These are phyloP conservation scores for Medicago arabica DNA, from an alignment of 306 rosid species.

Conservation along the genomic window DNA sequence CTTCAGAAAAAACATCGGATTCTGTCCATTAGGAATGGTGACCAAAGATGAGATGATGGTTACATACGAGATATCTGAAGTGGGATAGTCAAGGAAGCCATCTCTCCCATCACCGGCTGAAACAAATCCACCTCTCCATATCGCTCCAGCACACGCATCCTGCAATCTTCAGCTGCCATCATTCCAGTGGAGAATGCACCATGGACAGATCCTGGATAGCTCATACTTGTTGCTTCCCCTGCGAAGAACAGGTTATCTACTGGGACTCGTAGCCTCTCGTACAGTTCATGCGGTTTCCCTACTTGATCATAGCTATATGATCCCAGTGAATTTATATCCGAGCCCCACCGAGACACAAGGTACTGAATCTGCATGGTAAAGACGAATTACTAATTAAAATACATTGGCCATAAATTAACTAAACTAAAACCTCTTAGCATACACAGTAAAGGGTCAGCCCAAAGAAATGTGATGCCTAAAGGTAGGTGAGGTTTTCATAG, in stretches of 20 bases:
- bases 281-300: constrained; percentile 87
- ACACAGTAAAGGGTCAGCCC: too few species aligned
- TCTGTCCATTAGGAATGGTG: constrained; percentile 12
- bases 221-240: constrained; percentile 93
- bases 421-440: not conserved
- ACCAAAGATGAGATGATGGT: constrained; percentile 32
- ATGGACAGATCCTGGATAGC: constrained; percentile 93
- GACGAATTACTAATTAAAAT: constrained; percentile 3
- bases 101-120: constrained; percentile 88
- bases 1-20: not conserved
- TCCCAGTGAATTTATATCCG: constrained; percentile 80
- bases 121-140: constrained; percentile 88
- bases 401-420: not conserved
- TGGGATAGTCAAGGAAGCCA: constrained; percentile 58
- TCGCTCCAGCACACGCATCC: constrained; percentile 96
- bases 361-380: constrained; percentile 70
- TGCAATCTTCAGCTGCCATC: constrained; percentile 98
- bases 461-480: too few species aligned
- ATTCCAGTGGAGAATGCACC: constrained; percentile 91
- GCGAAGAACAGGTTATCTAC: constrained; percentile 96
- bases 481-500: not conserved
- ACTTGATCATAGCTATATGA: constrained; percentile 93
- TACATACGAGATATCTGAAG: constrained; percentile 89
- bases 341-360: constrained; percentile 95
- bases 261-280: constrained; percentile 90